phyloP scores from a whole-genome alignment of 768 basidiomycete genomes.

The Boletus rubroflammeus region DNA sequence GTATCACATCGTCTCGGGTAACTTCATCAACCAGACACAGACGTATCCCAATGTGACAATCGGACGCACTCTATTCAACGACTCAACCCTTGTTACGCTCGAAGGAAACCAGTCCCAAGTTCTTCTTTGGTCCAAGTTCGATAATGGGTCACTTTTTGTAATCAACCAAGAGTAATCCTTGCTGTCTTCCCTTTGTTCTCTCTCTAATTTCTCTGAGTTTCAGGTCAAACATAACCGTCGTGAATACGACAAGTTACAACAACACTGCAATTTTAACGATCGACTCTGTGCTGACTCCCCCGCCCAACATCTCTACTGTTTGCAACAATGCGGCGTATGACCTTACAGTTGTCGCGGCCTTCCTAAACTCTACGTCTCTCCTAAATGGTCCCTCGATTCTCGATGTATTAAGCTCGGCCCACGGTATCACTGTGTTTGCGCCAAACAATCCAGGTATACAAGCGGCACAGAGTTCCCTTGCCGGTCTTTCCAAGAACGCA shows the following conservation, averaged over 20 bases:
- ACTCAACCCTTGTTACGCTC: constrained; percentile 44
- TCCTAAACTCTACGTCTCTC: constrained; percentile 21
- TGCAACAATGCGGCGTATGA: constrained; percentile 38
- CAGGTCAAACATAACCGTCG: constrained; percentile 35
- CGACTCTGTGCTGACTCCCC: constrained; percentile 49
- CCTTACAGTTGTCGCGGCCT: constrained; percentile 31
- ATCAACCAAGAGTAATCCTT: constrained; percentile 47
- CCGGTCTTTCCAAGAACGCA: constrained; percentile 40
- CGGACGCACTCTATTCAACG: constrained; percentile 59
- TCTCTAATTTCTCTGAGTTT: not conserved
- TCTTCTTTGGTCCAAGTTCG: constrained; percentile 41
- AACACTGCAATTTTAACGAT: constrained; percentile 48
- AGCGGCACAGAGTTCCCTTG: constrained; percentile 32
- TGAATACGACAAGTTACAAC: constrained; percentile 36
- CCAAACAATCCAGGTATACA: constrained; percentile 53
- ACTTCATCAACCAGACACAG: constrained; percentile 42
- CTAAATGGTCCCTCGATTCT: constrained; percentile 24
- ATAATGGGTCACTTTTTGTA: constrained; percentile 40
- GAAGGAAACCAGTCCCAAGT: constrained; percentile 61
- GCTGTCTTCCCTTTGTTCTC: not conserved
- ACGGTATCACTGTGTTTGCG: constrained; percentile 66
- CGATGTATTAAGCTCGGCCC: constrained; percentile 32
- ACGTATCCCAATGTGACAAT: constrained; percentile 57
- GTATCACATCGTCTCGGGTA: constrained; percentile 56
- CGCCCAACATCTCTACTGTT: constrained; percentile 43